Percentiles rank a stretch among this genome's conserved stretches.
phyloP scores from a whole-genome alignment of 139 green algal genomes.

The Asterochloris sp. region DNA sequence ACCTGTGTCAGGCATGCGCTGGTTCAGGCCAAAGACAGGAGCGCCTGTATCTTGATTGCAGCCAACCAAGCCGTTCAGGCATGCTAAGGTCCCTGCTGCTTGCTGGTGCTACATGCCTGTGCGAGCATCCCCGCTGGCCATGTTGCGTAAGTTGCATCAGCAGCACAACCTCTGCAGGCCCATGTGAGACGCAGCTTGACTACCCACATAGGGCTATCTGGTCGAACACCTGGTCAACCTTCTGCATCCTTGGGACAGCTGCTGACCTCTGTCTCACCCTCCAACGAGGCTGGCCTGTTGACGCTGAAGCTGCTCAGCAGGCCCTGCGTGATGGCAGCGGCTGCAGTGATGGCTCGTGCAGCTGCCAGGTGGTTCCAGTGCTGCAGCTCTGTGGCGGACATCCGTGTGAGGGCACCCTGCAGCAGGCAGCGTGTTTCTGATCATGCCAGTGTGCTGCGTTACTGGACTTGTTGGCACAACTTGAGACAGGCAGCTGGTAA shows the following conservation, averaged over 20 bases:
- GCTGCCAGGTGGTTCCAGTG: conserved; percentile 31
- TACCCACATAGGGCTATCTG: not conserved
- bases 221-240: not conserved
- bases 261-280: not conserved
- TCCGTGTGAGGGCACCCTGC: conserved; percentile 34
- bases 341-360: not conserved
- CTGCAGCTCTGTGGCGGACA: conserved; percentile 39
- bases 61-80: too few species aligned
- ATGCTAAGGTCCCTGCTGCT: too few species aligned
- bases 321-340: not conserved
- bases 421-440: conserved; percentile 16
- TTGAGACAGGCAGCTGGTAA: not conserved
- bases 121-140: too few species aligned
- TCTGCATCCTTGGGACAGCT: not conserved
- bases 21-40: too few species aligned
- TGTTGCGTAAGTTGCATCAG: too few species aligned
- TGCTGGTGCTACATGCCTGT: too few species aligned
- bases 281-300: not conserved
- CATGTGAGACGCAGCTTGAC: not conserved
- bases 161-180: too few species aligned
- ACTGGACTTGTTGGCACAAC: not conserved
- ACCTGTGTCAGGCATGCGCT: too few species aligned
- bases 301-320: not conserved
- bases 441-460: too few species aligned
- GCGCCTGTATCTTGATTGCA: too few species aligned